These are phyloP conservation scores for Talinum fruticosum DNA, from an alignment of 148 eudicot genomes.

Conservation along the genomic window DNA sequence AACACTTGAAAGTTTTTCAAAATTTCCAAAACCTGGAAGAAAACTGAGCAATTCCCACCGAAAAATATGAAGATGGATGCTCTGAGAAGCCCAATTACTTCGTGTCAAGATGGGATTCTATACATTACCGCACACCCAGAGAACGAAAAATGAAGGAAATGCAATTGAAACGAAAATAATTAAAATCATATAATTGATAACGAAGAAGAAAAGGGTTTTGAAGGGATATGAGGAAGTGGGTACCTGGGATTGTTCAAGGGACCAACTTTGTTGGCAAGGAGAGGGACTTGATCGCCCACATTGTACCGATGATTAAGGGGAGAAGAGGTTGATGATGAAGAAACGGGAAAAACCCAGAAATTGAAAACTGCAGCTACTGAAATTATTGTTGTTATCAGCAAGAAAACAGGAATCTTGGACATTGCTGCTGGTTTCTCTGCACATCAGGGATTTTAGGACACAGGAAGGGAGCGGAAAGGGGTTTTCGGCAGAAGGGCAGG, in stretches of 20 bases:
- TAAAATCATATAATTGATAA: neutral
- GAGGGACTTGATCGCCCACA: constrained; percentile 74
- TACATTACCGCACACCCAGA: neutral
- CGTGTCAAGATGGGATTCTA: neutral
- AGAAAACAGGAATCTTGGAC: constrained; percentile 26
- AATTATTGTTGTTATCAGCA: neutral
- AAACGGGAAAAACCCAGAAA: constrained; percentile 19
- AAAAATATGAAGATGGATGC: neutral
- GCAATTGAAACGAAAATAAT: neutral
- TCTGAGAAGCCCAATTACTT: neutral
- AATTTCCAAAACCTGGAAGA: neutral
- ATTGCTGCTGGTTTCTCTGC: neutral
- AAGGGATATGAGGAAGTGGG: constrained; percentile 21
- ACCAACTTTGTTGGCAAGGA: constrained; percentile 67
- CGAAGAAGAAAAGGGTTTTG: neutral
- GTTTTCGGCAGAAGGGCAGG: no score
- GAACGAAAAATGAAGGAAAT: neutral
- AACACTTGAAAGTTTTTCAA: neutral
- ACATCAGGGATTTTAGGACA: neutral
- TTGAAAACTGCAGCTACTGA: neutral
- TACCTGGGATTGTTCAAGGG: constrained; percentile 89
- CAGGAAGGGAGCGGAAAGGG: no score
- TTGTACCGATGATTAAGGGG: constrained; percentile 46
- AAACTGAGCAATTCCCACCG: constrained; percentile 11
- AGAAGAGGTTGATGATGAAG: constrained; percentile 16